phyloP scores from a whole-genome alignment of 1,139 yeast genomes.

The Kodamaea sp. region DNA sequence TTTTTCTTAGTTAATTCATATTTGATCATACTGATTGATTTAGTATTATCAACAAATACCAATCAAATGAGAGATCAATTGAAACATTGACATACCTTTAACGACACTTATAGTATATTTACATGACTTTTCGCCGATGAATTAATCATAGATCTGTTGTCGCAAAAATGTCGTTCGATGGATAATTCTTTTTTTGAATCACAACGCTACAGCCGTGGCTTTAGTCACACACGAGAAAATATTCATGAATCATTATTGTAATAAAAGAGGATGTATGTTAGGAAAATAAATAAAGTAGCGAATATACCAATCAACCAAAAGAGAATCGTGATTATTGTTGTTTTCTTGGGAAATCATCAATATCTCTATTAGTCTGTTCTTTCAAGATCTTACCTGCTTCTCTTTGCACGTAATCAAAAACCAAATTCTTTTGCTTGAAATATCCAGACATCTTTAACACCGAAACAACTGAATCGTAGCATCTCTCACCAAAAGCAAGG shows the following conservation, averaged over 20 bases:
- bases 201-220: no score
- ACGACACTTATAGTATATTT: no score
- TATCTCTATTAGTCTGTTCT: constrained; percentile 33
- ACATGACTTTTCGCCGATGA: no score
- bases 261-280: no score
- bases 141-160: no score
- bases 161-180: no score
- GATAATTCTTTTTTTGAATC: no score
- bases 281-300: no score
- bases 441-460: constrained; percentile 40
- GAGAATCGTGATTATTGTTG: background rate
- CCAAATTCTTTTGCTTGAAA: constrained; percentile 41
- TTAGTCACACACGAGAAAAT: no score
- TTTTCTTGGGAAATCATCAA: constrained; percentile 20
- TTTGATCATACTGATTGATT: constrained; percentile 11
- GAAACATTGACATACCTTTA: constrained; percentile 4
- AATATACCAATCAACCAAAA: no score
- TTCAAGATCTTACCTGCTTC: constrained; percentile 32
- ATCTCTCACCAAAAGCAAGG: constrained; percentile 50
- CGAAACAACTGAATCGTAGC: constrained; percentile 44
- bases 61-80: constrained; percentile 5
- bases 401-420: constrained; percentile 34
- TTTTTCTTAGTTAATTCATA: constrained; percentile 10
- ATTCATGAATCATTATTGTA: no score
- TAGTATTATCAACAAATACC: constrained; percentile 1